Base-by-base conservation (phyloP, 257 asterid genomes). In the Asclepias syriaca region DNA sequence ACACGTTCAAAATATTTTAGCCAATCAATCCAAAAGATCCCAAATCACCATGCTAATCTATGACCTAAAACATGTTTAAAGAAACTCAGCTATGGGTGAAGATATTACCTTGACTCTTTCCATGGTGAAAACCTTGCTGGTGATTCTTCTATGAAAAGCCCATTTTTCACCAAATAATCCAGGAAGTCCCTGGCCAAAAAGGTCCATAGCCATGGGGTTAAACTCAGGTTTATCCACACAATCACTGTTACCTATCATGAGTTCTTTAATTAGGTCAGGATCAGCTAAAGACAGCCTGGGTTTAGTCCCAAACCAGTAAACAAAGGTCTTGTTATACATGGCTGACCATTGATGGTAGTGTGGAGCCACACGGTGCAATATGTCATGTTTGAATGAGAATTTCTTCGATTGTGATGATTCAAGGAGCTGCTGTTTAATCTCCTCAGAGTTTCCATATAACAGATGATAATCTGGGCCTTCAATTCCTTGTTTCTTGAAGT, bases 151-250 rank as follows among this genome's bases (percentile, higher is more conserved):
- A 27, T 88, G 96, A 63, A 88, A 74, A 21, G 81, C 83, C 95
- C 96, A 90, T 60, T 80, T 83, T 19, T 80, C 71, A 48, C 93
- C 95, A 19, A 67, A 63, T 40, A 90, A 78, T 21, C 77, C 78
- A 15, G 77, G 82, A 58, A 90, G 85, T 53, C 93, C 96, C 60
- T 84, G 77, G 9, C 96, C 95, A 43, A 90, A 80, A 61, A 90
- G 72, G 39, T 68, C 34, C 76, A 72, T 82, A 0, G 92, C 49
- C 40, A 75, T 69, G n/a, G 94, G 92, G 75, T 86, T 78, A 6
- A 75, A 59, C 53, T 2, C 56, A 48, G 77, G 8, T 66, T 82
- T 85, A 49, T 75, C 71, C 46, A 74, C 78, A 21, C 50, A n/a
- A 16, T 78, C 84, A 66, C 71, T 66, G 18, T 32, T 72, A 49